phyloP scores from a whole-genome alignment of 768 basidiomycete genomes.

The Russula lepida region DNA sequence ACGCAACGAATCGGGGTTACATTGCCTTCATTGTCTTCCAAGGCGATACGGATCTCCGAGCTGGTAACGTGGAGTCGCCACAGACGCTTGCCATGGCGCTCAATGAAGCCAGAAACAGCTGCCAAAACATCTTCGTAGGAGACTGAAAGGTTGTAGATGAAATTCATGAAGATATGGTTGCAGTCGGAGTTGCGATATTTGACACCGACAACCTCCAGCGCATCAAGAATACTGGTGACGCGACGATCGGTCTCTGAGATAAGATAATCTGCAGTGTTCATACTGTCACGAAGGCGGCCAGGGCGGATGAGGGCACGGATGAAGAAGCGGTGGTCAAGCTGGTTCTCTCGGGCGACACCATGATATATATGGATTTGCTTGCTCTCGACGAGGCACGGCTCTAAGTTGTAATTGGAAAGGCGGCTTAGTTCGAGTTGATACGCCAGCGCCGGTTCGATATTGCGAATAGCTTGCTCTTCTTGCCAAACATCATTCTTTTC shows the following conservation, averaged over 20 bases:
- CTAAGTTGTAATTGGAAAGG: slow-evolving; percentile 92
- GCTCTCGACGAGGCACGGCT: slow-evolving; percentile 92
- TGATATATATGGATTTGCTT: slow-evolving; percentile 99
- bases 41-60: slow-evolving; percentile 89
- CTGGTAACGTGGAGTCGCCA: slow-evolving; percentile 98
- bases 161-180: slow-evolving; percentile 99
- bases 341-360: slow-evolving; percentile 89
- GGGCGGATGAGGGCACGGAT: slow-evolving; percentile 94
- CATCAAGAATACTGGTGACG: slow-evolving; percentile 88
- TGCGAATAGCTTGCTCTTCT: slow-evolving; percentile 94
- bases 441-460: slow-evolving; percentile 96
- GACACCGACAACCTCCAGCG: slow-evolving; percentile 87
- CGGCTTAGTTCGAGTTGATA: slow-evolving; percentile 97
- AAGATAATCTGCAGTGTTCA: slow-evolving; percentile 96
- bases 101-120: slow-evolving; percentile 98
- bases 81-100: slow-evolving; percentile 94
- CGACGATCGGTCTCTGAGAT: slow-evolving; percentile 97
- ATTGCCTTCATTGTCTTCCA: slow-evolving; percentile 93
- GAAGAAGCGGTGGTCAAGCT: slow-evolving; percentile 97
- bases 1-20: slow-evolving; percentile 94
- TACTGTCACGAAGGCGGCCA: slow-evolving; percentile 82
- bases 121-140: slow-evolving; percentile 95
- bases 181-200: slow-evolving; percentile 89
- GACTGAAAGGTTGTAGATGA: slow-evolving; percentile 92
- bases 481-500: slow-evolving; percentile 66